Evolutionary conservation across 805 yeast genomes (phyloP), one percentile per base, ranked within the genome.

Genomic region (Sugiyamaella marilandica): DNA sequence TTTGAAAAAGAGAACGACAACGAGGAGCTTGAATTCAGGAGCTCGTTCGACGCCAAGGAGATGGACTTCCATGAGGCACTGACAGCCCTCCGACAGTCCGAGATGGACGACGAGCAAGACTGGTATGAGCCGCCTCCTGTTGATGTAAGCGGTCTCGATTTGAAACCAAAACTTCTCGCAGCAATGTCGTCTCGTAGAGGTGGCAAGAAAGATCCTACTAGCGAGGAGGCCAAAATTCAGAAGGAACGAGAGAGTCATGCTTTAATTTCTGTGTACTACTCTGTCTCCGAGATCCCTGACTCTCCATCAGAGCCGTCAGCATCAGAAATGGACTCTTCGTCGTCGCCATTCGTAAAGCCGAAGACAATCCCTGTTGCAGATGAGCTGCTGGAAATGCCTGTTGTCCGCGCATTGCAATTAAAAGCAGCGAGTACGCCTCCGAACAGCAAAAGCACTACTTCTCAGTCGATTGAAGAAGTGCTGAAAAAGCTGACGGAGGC

Each of bases 51-150:
- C 39, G 59, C 58, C 3, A 49, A 51, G n/a, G n/a, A 16, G 35
- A 45, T 54, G 50, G 61, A 58, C 9, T 43, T 14, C 29, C 51
- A 56, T 21, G 60, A 57, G 36, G 60, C 58, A 8, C 26, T 44
- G 2, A 21, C 39, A 18, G 45, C 47, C n/a, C 33, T 41, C 11
- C 32, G 34, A 11, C 37, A 14, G 4, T 19, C 41, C 2, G 60
- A 52, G 18, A 13, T 34, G 29, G 53, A 49, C 24, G 55, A 52
- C 13, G 60, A 55, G n/a, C 33, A 45, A 16, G 56, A 52, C 10
- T 57, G 60, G 60, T 50, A 55, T 29, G 50, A 47, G 29, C 59
- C 60, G n/a, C 24, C 18, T 18, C 21, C 16, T 9, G 24, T 57
- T 14, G 57, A 55, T 24, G 19, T 55, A 8, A 36, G 13, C 11